phyloP scores from a whole-genome alignment of 2,329 filamentous ascomycete species.

The Geosmithia flava region DNA sequence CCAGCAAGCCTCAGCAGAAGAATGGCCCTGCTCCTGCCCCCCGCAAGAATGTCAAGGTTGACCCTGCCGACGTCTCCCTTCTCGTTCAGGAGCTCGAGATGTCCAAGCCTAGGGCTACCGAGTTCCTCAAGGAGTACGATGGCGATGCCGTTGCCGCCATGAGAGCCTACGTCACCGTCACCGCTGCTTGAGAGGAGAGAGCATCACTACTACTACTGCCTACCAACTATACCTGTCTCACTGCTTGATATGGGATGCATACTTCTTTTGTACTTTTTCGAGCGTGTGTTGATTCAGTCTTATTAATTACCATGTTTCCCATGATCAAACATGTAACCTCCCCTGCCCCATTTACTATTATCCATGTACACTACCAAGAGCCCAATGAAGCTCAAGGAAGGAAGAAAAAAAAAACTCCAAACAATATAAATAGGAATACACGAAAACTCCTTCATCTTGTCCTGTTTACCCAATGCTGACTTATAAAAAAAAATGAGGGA shows the following conservation, averaged over 20 bases:
- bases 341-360: neutral
- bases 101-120: conserved; percentile 58
- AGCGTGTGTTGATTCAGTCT: neutral
- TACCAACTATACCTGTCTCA: neutral
- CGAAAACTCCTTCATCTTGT: neutral
- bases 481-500: neutral
- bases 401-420: neutral
- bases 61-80: conserved; percentile 56
- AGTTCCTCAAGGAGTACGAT: conserved; percentile 59
- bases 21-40: conserved; percentile 11
- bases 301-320: neutral
- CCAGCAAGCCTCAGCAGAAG: neutral
- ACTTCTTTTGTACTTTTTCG: neutral
- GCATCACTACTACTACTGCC: too few species aligned
- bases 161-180: conserved; percentile 33
- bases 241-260: too few species aligned
- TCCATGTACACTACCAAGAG: neutral
- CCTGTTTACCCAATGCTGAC: neutral
- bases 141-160: conserved; percentile 59
- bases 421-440: neutral
- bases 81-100: conserved; percentile 64
- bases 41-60: conserved; percentile 56
- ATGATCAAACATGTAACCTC: neutral
- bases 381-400: neutral
- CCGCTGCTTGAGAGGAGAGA: neutral